phyloP scores from a whole-genome alignment of 129 eudicot species.

The Sambucus nigra region DNA sequence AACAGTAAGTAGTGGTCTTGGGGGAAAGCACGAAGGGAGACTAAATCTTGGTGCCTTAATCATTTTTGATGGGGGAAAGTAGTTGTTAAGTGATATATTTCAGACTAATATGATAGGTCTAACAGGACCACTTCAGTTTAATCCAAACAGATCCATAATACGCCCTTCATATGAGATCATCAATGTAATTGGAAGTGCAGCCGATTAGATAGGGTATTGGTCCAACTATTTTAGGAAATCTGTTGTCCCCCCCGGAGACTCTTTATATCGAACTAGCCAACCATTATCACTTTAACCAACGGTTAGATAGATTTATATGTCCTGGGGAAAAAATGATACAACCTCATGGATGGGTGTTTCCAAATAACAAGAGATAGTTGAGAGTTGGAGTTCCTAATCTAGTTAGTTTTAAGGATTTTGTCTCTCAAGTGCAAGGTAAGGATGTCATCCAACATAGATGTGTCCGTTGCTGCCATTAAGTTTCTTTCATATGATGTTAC shows the following conservation, averaged over 20 bases:
- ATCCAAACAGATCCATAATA: constrained; percentile 32
- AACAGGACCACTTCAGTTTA: constrained; percentile 57
- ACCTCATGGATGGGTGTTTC: constrained; percentile 96
- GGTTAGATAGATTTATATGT: constrained; percentile 45
- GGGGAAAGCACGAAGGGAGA: constrained; percentile 22
- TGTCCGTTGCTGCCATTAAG: constrained; percentile 53
- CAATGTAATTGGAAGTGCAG: constrained; percentile 42
- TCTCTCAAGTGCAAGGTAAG: constrained; percentile 27
- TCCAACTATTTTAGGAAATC: constrained; percentile 69
- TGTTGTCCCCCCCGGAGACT: constrained; percentile 49
- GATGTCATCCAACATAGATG: constrained; percentile 38
- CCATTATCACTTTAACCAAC: constrained; percentile 50
- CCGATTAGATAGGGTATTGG: constrained; percentile 71
- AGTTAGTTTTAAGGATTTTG: constrained; percentile 45
- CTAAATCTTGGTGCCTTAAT: constrained; percentile 66
- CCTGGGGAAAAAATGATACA: constrained; percentile 45
- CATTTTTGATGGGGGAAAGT: constrained; percentile 56
- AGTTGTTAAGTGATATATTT: constrained; percentile 35
- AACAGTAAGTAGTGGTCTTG: constrained; percentile 17
- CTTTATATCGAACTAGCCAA: constrained; percentile 48
- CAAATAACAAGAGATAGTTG: constrained; percentile 48
- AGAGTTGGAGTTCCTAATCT: constrained; percentile 59
- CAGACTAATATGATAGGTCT: constrained; percentile 54
- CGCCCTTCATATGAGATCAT: constrained; percentile 63
- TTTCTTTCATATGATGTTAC: constrained; percentile 54